These are phyloP conservation scores for Emericellopsis atlantica DNA, from an alignment of 2,329 filamentous ascomycete species.

Conservation along the genomic window DNA sequence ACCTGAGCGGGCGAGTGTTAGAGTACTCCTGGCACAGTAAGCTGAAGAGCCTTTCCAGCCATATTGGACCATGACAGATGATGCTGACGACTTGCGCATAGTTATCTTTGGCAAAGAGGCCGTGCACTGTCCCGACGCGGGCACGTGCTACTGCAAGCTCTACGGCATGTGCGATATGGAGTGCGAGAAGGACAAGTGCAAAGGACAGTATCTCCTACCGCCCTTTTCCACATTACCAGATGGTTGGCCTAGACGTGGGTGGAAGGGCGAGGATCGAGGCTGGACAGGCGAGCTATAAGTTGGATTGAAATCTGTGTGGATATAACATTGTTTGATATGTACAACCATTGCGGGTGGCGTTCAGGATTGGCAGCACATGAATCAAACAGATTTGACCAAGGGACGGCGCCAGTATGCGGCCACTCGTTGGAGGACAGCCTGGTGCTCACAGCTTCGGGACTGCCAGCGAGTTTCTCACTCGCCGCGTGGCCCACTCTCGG, in stretches of 20 bases:
- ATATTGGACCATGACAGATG: not conserved
- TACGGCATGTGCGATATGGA: slow-evolving; percentile 45
- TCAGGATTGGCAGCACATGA: no score
- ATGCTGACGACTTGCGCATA: slow-evolving; percentile 9
- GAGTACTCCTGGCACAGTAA: slow-evolving; percentile 56
- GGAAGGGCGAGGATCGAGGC: slow-evolving; percentile 18
- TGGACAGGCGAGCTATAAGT: slow-evolving; percentile 3
- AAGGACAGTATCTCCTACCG: slow-evolving; percentile 45
- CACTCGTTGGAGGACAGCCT: no score
- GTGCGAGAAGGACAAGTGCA: slow-evolving; percentile 33
- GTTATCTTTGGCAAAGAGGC: slow-evolving; percentile 45
- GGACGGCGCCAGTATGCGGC: no score
- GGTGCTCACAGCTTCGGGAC: no score
- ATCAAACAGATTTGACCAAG: no score
- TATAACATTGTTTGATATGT: no score
- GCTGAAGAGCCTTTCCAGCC: slow-evolving; percentile 11
- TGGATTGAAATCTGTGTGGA: no score
- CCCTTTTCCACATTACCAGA: slow-evolving; percentile 42
- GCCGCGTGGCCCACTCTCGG: no score
- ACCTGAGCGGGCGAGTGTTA: slow-evolving; percentile 44
- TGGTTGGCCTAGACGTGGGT: slow-evolving; percentile 49
- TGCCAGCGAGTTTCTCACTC: no score
- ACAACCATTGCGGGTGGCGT: no score
- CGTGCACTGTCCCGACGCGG: slow-evolving; percentile 47
- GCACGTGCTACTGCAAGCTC: slow-evolving; percentile 53